Evolutionary conservation across 1,139 yeast genomes (phyloP), one percentile per base, ranked within the genome.

Genomic region (Taphrina populina): DNA sequence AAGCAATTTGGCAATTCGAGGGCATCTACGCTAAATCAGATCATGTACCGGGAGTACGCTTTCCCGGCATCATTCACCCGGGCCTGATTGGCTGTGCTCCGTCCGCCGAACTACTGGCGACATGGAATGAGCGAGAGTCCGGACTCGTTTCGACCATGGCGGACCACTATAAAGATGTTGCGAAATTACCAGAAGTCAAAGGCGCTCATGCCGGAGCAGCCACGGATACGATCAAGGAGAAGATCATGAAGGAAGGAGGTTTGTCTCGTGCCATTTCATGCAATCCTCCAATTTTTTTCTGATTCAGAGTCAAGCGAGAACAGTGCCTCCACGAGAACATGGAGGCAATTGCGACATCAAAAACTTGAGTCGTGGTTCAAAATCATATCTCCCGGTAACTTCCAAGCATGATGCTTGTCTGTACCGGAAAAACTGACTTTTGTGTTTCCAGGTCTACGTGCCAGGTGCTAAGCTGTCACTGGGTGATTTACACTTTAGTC

Each of bases 281-380:
- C 5, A 10, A 10, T 11, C 10, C 10, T 23, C 26, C 11, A 21
- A 17, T 6, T 2, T 8, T 7, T n/a, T 20, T 15, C 46, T 27
- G 2, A 41, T 41, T 15, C 24, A 11, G 11, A 10, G 2, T 23
- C 19, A 7, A 43, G 47, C 79, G 2, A 67, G 80, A 40, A 76
- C 80, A 2, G 74, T 76, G 54, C 80, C 80, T 4, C 62, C 63
- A 13, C 79, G 80, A 24, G 80, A 76, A 64, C 70, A 76, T 62
- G 80, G 80, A 6, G 80, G 80, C 4, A 76, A 76, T 61, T 76
- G 80, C 63, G 80, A 76, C 59, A 76, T 76, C 62, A 76, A 76
- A 64, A 75, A 74, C 59, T 65, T 76, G 20, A 71, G 78, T 2
- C 65, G 78, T 37, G 80, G 80, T 1, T 74, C 79, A 15, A 76